Evolutionary conservation across 2,329 filamentous ascomycete species (phyloP).

Genomic region (Leptographium wingfieldii): DNA sequence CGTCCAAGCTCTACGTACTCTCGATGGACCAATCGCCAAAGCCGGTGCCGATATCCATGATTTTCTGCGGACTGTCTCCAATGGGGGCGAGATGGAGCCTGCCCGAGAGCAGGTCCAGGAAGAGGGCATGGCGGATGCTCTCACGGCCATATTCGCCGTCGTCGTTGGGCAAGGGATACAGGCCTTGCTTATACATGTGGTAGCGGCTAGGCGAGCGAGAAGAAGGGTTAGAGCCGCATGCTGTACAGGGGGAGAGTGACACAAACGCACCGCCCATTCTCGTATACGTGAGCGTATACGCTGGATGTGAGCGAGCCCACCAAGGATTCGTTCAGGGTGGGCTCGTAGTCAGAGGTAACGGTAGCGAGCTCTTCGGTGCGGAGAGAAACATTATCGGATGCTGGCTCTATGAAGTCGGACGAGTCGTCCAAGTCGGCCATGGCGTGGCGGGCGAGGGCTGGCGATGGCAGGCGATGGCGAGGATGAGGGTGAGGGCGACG

Average conservation of each 20-base stretch:
- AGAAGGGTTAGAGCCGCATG: neutral
- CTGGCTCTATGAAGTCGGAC: constrained; percentile 12
- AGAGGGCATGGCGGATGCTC: constrained; percentile 32
- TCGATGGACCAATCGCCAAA: constrained; percentile 45
- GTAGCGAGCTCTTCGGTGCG: constrained; percentile 12
- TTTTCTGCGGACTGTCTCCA: constrained; percentile 31
- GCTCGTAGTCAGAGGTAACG: constrained; percentile 27
- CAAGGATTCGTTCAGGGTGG: constrained; percentile 22
- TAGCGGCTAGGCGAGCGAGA: constrained; percentile 26
- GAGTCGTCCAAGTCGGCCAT: constrained; percentile 6
- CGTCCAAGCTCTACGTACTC: constrained; percentile 19
- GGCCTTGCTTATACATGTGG: constrained; percentile 31
- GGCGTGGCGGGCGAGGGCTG: neutral
- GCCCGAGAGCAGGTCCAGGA: constrained; percentile 33
- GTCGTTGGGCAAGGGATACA: constrained; percentile 41
- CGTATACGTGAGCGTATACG: constrained; percentile 23
- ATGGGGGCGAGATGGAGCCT: constrained; percentile 31
- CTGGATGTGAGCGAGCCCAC: constrained; percentile 27
- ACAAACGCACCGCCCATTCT: constrained; percentile 22
- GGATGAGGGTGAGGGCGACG: neutral
- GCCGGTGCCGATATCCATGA: constrained; percentile 37
- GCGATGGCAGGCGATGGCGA: neutral
- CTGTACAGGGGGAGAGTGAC: neutral
- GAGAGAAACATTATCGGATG: constrained; percentile 9
- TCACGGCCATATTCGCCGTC: constrained; percentile 37